These are phyloP conservation scores for Podaxis sp. DNA, from an alignment of 768 basidiomycete genomes.

Conservation along the genomic window DNA sequence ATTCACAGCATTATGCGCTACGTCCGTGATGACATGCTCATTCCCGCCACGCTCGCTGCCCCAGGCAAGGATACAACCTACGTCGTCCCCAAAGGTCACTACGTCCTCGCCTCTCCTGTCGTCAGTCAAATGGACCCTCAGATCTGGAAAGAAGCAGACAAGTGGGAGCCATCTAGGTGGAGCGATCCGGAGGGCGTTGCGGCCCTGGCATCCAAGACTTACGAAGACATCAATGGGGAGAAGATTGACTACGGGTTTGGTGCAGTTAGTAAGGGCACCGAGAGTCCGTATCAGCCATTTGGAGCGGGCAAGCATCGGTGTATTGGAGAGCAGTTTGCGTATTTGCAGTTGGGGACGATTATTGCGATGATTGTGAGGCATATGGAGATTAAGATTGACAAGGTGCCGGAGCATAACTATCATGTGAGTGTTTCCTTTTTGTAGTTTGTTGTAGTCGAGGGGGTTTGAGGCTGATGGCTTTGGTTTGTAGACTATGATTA, in stretches of 20 bases:
- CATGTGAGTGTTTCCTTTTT: slow-evolving; percentile 55
- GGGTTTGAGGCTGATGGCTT: not conserved
- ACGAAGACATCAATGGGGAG: slow-evolving; percentile 75
- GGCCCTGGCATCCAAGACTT: slow-evolving; percentile 72
- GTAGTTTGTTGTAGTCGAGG: not conserved
- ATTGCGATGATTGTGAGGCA: slow-evolving; percentile 76
- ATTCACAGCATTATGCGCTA: slow-evolving; percentile 96
- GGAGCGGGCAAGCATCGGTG: slow-evolving; percentile 96
- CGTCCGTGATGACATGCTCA: slow-evolving; percentile 80
- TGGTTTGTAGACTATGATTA: slow-evolving; percentile 81
- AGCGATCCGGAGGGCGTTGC: slow-evolving; percentile 81
- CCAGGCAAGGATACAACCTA: slow-evolving; percentile 74
- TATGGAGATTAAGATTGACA: slow-evolving; percentile 71
- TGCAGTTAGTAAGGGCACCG: slow-evolving; percentile 92
- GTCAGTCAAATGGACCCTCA: slow-evolving; percentile 84
- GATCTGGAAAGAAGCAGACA: slow-evolving; percentile 71
- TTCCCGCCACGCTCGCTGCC: slow-evolving; percentile 79
- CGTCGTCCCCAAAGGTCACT: slow-evolving; percentile 88
- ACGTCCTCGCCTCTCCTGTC: slow-evolving; percentile 84
- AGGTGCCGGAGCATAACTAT: slow-evolving; percentile 85
- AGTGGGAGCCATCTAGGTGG: slow-evolving; percentile 88
- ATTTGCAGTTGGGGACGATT: slow-evolving; percentile 87
- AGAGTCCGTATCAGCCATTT: slow-evolving; percentile 95
- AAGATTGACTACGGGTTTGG: slow-evolving; percentile 98
- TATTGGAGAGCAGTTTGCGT: slow-evolving; percentile 95